Evolutionary conservation across 2,329 filamentous ascomycete genomes (phyloP).

Genomic region (Knoxdaviesia capensis): DNA sequence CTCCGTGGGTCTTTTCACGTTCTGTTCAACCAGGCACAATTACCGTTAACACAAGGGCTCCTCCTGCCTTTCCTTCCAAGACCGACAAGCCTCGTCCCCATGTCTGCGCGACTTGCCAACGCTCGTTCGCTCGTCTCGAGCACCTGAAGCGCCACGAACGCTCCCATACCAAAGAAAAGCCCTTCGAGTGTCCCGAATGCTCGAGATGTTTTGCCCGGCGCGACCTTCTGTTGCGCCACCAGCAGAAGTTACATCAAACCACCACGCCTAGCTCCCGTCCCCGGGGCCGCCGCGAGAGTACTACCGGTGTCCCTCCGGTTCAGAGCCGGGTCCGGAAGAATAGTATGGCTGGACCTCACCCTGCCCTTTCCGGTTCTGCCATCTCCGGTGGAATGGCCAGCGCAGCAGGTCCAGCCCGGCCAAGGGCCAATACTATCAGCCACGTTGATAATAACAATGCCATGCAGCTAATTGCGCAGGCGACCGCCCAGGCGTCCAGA

Average conservation of each 20-base stretch:
- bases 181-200: slow-evolving; percentile 92
- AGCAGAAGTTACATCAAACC: slow-evolving; percentile 95
- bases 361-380: slow-evolving; percentile 27
- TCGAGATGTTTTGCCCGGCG: slow-evolving; percentile 84
- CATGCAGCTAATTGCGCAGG: slow-evolving; percentile 51
- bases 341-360: slow-evolving; percentile 48
- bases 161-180: slow-evolving; percentile 98
- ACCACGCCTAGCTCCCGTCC: slow-evolving; percentile 74
- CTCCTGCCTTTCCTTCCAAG: slow-evolving; percentile 35
- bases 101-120: slow-evolving; percentile 74
- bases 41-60: slow-evolving; percentile 1
- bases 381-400: slow-evolving; percentile 22
- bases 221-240: slow-evolving; percentile 79
- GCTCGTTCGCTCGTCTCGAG: slow-evolving; percentile 86
- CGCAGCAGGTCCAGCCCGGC: slow-evolving; percentile 23
- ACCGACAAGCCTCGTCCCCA: slow-evolving; percentile 95
- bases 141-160: slow-evolving; percentile 94
- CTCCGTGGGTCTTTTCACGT: background rate
- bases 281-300: slow-evolving; percentile 77
- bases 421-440: slow-evolving; percentile 87
- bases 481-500: slow-evolving; percentile 28
- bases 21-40: background rate
- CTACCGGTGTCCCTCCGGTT: slow-evolving; percentile 46
- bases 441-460: slow-evolving; percentile 57
- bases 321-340: slow-evolving; percentile 75